These are phyloP conservation scores for Fusarium sp. DNA, from an alignment of 2,329 filamentous ascomycete species.

Conservation along the genomic window DNA sequence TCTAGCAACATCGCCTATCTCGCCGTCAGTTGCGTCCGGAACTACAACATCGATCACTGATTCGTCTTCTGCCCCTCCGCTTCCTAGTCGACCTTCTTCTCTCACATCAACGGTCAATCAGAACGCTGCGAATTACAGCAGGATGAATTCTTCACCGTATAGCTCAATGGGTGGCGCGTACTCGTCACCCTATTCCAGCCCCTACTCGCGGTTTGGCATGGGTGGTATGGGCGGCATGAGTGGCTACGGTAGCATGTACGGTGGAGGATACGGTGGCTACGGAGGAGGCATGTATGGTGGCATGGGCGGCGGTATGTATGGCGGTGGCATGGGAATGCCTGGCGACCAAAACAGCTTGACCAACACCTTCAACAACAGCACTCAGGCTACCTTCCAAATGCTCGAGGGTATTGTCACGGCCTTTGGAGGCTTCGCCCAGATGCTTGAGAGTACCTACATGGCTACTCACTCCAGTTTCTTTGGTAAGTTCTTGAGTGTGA, in stretches of 20 bases:
- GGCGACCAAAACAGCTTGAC: conserved; percentile 95
- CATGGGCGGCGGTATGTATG: conserved; percentile 53
- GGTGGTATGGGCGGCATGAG: conserved; percentile 17
- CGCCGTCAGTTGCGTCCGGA: conserved; percentile 55
- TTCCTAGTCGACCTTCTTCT: conserved; percentile 84
- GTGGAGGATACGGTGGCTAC: conserved; percentile 50
- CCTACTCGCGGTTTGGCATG: conserved; percentile 55
- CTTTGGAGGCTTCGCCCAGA: conserved; percentile 97
- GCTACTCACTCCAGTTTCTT: conserved; percentile 99
- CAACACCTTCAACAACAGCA: conserved; percentile 94
- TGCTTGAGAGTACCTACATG: conserved; percentile 99
- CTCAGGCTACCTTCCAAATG: conserved; percentile 96
- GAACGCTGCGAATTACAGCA: conserved; percentile 85
- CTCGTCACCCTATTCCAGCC: conserved; percentile 52
- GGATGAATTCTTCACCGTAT: conserved; percentile 64
- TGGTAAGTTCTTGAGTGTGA: conserved; percentile 65
- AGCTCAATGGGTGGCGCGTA: conserved; percentile 57
- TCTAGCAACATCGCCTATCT: conserved; percentile 52
- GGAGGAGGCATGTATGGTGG: conserved; percentile 55
- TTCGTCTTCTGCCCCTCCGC: conserved; percentile 65
- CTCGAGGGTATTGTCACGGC: conserved; percentile 96
- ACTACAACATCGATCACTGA: conserved; percentile 50
- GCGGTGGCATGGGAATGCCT: conserved; percentile 61
- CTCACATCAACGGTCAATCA: conserved; percentile 84
- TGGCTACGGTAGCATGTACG: conserved; percentile 38